A percentile compares a stretch with the other conserved stretches of the same genome.
phyloP scores from a whole-genome alignment of 495 filamentous ascomycete genomes.

The Penicillium fimorum region DNA sequence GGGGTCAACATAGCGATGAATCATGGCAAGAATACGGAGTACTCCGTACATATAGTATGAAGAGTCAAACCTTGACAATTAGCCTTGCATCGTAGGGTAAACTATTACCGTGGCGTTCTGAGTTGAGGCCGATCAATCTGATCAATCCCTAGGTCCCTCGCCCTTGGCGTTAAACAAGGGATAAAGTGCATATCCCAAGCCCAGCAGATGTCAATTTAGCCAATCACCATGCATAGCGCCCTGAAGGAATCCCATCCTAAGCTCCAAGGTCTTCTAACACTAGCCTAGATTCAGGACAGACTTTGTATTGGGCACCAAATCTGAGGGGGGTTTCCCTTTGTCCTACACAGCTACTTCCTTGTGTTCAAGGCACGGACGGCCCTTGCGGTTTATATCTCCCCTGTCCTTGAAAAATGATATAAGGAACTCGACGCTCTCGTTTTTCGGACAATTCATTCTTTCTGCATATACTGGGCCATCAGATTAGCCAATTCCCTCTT shows the following conservation, averaged over 20 bases:
- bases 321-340: neutral
- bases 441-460: neutral
- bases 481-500: neutral
- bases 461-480: neutral
- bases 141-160: conserved; percentile 17
- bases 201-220: conserved; percentile 5
- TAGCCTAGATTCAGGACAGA: neutral
- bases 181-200: conserved; percentile 17
- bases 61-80: conserved; percentile 10
- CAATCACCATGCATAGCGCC: conserved; percentile 12
- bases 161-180: conserved; percentile 23
- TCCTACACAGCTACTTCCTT: neutral
- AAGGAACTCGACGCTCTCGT: neutral
- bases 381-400: conserved; percentile 1
- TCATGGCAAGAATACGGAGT: too few species aligned
- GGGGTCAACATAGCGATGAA: neutral
- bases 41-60: neutral
- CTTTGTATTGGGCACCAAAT: neutral
- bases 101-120: conserved; percentile 25
- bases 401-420: neutral
- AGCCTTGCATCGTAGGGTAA: conserved; percentile 25
- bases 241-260: neutral
- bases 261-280: neutral
- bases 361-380: conserved; percentile 1
- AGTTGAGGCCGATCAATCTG: conserved; percentile 20